Conservation (phyloP, 148 eudicot genomes). For the Pharnaceum exiguum region DNA sequence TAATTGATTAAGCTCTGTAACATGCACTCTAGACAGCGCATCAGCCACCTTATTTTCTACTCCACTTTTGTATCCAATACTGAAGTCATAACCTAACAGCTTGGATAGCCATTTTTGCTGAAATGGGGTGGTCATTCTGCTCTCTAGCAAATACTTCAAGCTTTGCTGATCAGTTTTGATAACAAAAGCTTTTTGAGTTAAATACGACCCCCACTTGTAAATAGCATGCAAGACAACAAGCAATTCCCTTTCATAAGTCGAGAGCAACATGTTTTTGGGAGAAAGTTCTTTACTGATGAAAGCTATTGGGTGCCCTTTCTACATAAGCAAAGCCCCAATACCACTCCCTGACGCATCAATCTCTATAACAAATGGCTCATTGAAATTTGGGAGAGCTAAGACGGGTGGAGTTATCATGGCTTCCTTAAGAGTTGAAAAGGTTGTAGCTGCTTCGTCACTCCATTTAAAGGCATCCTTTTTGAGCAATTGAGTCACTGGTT, state of each 20-base stretch:
- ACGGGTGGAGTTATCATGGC: neutral
- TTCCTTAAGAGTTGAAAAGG: slow-evolving; percentile 2
- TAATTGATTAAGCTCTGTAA: neutral
- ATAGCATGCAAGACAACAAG: slow-evolving; percentile 1
- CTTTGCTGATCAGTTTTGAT: slow-evolving; percentile 14
- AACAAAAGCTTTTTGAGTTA: neutral
- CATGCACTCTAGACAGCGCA: slow-evolving; percentile 9
- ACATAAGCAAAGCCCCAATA: slow-evolving; percentile 21
- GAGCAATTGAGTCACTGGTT: neutral
- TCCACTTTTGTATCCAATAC: slow-evolving; percentile 7
- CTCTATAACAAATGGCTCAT: slow-evolving; percentile 5
- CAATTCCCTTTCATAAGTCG: slow-evolving; percentile 11
- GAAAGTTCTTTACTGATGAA: slow-evolving; percentile 5
- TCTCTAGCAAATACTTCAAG: slow-evolving; percentile 3
- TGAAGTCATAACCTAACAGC: slow-evolving; percentile 7
- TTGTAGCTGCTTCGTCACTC: neutral
- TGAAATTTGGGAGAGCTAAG: slow-evolving; percentile 7
- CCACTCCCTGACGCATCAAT: slow-evolving; percentile 7
- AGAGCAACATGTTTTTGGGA: neutral
- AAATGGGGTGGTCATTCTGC: neutral
- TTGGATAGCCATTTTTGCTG: slow-evolving; percentile 14
- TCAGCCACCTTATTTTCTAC: slow-evolving; percentile 18
- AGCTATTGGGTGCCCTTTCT: neutral
- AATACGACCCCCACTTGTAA: slow-evolving; percentile 6
- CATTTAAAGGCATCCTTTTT: too few relatives aligned